Evolutionary conservation across 345 rosid genomes (phyloP), one percentile per base, ranked within the genome.

Genomic region (Jatropha curcas): DNA sequence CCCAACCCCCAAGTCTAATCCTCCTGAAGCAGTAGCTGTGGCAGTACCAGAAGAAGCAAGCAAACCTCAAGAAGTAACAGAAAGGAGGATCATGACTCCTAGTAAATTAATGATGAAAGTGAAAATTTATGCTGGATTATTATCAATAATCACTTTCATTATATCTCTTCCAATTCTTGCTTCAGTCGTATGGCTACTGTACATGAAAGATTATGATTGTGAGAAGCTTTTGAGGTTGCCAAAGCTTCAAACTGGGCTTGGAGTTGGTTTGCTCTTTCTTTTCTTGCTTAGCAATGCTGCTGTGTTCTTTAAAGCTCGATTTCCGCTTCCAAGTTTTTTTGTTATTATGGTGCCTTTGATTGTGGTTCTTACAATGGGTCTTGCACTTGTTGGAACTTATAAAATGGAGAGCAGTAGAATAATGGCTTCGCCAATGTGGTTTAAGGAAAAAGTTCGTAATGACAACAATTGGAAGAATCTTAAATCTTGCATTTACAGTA

Each of bases 171-270:
- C 93, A 0, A 59, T 89, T n/a, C 82, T 93, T 1, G 95, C 88
- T 14, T 81, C 83, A 11, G 86, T 77, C 20, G 80, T 85, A 19
- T 88, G 91, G 92, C 79, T 89, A 12, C 73, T 91, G 3, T 88
- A 80, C 87, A 91, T 91, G 93, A 85, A 83, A 67, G 84, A 82
- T 81, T 89, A 86, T 28, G 96, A 87, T 64, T 91, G 98, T 68
- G 96, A 93, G 63, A 74, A 74, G 48, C 81, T 93, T 31, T 62
- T 89, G 70, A 80, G 83, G 55, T 70, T 93, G 34, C 94, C 97
- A 7, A 84, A 68, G 12, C 59, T 88, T 31, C 96, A 88, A 37
- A 79, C 50, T 0, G 82, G 86, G 4, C 75, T 90, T 0, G 84
- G 83, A 43, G 13, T 89, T 2, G 84, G 84, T 1, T 65, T 91